These are phyloP conservation scores for Naganishia cerealis DNA, from an alignment of 1,284 basidiomycete species.

Conservation along the genomic window DNA sequence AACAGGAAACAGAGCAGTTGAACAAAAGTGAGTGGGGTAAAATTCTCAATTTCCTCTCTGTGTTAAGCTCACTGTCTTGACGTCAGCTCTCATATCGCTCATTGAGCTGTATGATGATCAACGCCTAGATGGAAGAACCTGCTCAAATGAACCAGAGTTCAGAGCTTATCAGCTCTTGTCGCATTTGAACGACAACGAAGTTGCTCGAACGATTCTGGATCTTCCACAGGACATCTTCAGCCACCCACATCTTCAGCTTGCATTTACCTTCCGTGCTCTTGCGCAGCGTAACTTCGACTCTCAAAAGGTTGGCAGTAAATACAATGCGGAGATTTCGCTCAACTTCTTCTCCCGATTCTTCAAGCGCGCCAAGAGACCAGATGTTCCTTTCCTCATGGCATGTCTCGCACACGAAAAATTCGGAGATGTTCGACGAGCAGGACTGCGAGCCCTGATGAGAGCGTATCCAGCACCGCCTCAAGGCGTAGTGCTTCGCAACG, in stretches of 20 bases:
- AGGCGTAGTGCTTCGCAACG: constrained; percentile 44
- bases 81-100: constrained; percentile 6
- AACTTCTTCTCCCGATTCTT: constrained; percentile 63
- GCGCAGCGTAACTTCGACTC: constrained; percentile 74
- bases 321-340: constrained; percentile 58
- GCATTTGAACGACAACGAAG: constrained; percentile 80
- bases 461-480: constrained; percentile 55
- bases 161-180: constrained; percentile 89
- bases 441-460: constrained; percentile 56
- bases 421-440: constrained; percentile 57
- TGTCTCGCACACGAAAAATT: constrained; percentile 60
- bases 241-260: constrained; percentile 76
- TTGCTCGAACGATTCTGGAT: constrained; percentile 66
- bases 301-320: constrained; percentile 56
- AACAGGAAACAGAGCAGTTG: constrained; percentile 81
- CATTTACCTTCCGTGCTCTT: constrained; percentile 73
- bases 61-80: background rate
- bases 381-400: constrained; percentile 57
- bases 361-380: constrained; percentile 52
- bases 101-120: constrained; percentile 67
- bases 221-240: constrained; percentile 71
- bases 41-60: background rate
- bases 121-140: constrained; percentile 65
- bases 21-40: constrained; percentile 70
- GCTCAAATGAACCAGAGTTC: constrained; percentile 89